These are phyloP conservation scores for Pseudogymnoascus sp. DNA, from an alignment of 2,329 filamentous ascomycete species.

Conservation along the genomic window DNA sequence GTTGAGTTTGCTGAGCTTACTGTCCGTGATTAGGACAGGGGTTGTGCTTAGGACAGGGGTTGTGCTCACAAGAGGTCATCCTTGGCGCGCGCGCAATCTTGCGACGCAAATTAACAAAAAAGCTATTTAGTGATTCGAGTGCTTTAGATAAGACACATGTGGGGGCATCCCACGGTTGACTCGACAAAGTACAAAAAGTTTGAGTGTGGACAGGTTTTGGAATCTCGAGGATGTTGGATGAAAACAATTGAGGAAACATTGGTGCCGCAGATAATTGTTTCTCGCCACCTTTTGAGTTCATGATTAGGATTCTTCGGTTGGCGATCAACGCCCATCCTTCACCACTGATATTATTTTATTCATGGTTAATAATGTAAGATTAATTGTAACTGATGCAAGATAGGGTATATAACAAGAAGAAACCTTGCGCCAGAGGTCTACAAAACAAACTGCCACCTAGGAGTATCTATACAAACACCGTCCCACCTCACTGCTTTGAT, in stretches of 20 bases:
- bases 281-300: neutral
- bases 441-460: neutral
- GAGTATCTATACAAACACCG: neutral
- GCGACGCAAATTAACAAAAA: neutral
- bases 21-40: neutral
- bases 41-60: neutral
- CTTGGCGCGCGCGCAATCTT: neutral
- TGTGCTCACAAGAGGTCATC: neutral
- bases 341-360: neutral
- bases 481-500: neutral
- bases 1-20: neutral
- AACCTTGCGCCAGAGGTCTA: neutral
- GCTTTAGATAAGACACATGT: neutral
- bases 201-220: neutral
- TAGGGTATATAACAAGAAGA: neutral
- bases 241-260: neutral
- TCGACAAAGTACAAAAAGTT: neutral
- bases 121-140: neutral
- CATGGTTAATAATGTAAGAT: neutral
- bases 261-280: neutral
- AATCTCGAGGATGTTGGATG: neutral
- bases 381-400: neutral
- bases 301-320: neutral
- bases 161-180: neutral
- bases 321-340: neutral